Evolutionary conservation across 805 yeast genomes (phyloP), one percentile per base, ranked within the genome.

Genomic region (Starmerella scarabaei): DNA sequence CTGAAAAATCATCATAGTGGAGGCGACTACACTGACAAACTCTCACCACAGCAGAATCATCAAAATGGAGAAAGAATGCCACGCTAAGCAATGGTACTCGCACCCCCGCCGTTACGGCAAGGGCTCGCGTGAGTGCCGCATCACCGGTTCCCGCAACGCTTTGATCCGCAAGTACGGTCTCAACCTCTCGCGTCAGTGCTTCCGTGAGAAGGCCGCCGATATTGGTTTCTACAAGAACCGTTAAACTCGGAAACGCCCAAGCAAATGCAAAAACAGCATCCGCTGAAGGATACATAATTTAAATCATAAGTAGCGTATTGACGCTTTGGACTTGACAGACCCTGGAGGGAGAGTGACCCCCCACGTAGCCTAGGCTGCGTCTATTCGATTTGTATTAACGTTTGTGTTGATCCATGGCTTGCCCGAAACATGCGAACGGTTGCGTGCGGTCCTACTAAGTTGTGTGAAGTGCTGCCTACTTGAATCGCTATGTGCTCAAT

Each of bases 91-190:
- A 79, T 91, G 99, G 99, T 91, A 72, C 80, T 86, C 97, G 69
- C 98, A 91, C 94, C 98, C 99, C 79, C 84, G 97, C 83, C 86
- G 81, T 73, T 88, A 76, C 85, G 98, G 98, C 73, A 91, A 91
- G 83, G 99, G 99, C 75, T 82, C 97, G 64, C 94, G 99, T 77
- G 91, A 83, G 75, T 91, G 97, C 78, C 91, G 97, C 72, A 86
- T 88, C 77, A 84, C 94, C 69, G 76, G 94, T 63, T 83, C 97
- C 71, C 96, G 88, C 86, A 70, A 83, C 61, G 97, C 97, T 78
- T 82, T 91, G 70, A 83, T 91, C 79, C 88, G 99, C 84, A 91
- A 91, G 77, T 91, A 91, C 91, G 98, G 93, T 66, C 75, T 91
- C 66, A 80, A 85, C 86, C 77, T 91, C 78, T 88, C 96, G 75